phyloP scores from a whole-genome alignment of 192 early-diverging fungal species.

The Lobulomyces angularis region DNA sequence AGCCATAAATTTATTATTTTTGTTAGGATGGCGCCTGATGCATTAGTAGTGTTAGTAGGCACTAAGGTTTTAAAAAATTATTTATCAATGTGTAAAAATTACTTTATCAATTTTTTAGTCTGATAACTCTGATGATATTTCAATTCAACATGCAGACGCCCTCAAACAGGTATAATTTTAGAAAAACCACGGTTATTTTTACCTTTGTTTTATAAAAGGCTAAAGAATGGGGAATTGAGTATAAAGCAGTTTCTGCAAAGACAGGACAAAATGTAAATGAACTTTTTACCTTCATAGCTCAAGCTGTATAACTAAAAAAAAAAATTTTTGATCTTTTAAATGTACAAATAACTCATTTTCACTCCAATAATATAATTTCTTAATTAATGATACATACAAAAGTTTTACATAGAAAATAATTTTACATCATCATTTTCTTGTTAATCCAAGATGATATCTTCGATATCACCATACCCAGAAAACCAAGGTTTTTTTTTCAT shows the following conservation, averaged over 20 bases:
- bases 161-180: conserved; percentile 23
- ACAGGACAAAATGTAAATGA: conserved; percentile 37
- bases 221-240: conserved; percentile 39
- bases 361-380: too few species aligned
- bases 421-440: neutral
- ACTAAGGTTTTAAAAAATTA: too few species aligned
- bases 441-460: conserved; percentile 3
- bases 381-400: too few species aligned
- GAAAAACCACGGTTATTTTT: neutral
- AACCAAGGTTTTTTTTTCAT: conserved; percentile 4
- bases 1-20: too few species aligned
- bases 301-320: too few species aligned
- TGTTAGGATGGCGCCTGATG: too few species aligned
- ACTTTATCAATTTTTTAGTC: conserved; percentile 9
- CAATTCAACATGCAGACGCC: conserved; percentile 32
- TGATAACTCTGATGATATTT: conserved; percentile 36
- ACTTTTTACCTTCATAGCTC: too few species aligned
- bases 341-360: too few species aligned
- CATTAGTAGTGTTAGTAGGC: too few species aligned
- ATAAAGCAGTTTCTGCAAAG: conserved; percentile 34
- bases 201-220: conserved; percentile 12
- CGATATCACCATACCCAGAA: conserved; percentile 3
- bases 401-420: neutral
- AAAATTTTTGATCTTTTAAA: too few species aligned
- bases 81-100: too few species aligned